Evolutionary conservation across 768 basidiomycete genomes (phyloP), one percentile per base, ranked within the genome.

Genomic region (Xanthoconium stramineum): DNA sequence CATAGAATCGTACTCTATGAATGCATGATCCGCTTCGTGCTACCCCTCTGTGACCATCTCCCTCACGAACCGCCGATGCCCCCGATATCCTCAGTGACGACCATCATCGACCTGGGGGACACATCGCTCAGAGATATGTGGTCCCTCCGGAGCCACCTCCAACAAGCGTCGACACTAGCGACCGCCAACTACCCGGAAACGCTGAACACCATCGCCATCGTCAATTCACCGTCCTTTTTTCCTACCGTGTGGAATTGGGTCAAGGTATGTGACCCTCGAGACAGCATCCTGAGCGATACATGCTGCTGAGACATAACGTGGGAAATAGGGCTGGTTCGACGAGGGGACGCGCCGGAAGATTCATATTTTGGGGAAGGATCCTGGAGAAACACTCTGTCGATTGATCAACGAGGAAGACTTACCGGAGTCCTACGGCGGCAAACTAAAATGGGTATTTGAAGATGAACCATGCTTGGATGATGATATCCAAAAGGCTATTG

Each of bases 121-220:
- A 80, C 85, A 55, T 82, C 87, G 8, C 72, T 93, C 6, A 68
- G 75, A 33, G 74, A 81, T 0, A 81, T 92, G 74, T 93, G 89
- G 87, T 71, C 76, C 38, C 78, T 91, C 24, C 82, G 89, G 24
- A 72, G 66, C 44, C 89, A 90, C 66, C 80, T 93, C 17, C 85
- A 89, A 60, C 85, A 91, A 64, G 88, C 91, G 0, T 85, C 86
- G 40, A 61, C 57, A n/a, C 78, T 93, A 40, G 88, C 88, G 0
- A 89, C 87, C 0, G 88, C 87, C 9, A 86, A 91, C 62, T 92
- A 92, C 66, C 89, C 91, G 2, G 91, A 93, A 69, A 90, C 89
- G 0, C 74, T 91, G 40, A 74, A 80, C 61, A 78, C 80, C 36
- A 81, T 86, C 61, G 84, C 78, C 12, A 71, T 94, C 52, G 84